phyloP scores from a whole-genome alignment of 2,329 filamentous ascomycete genomes.

The Colletotrichum musae region DNA sequence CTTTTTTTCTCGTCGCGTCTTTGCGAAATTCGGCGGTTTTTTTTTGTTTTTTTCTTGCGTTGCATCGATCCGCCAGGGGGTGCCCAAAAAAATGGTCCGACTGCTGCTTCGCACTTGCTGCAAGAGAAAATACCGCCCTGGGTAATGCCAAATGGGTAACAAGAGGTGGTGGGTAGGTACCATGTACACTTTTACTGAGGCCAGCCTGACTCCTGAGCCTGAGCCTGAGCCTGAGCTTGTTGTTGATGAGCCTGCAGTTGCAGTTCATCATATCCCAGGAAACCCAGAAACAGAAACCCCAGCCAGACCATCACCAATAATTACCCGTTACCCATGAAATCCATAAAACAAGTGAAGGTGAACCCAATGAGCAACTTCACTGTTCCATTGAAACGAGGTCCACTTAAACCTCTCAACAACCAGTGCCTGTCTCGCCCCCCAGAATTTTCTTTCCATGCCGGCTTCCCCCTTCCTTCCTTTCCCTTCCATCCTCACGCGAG shows the following conservation, averaged over 20 bases:
- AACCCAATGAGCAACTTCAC: constrained; percentile 29
- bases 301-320: too few species aligned
- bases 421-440: constrained; percentile 38
- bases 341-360: constrained; percentile 7
- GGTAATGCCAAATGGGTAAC: too few species aligned
- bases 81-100: constrained; percentile 23
- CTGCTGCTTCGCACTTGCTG: constrained; percentile 16
- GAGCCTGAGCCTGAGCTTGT: too few species aligned
- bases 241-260: too few species aligned
- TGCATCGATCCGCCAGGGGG: constrained; percentile 12
- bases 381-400: constrained; percentile 30
- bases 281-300: too few species aligned
- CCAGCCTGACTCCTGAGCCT: too few species aligned
- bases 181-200: too few species aligned
- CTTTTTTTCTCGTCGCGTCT: constrained; percentile 5
- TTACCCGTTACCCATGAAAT: too few species aligned
- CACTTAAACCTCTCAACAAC: constrained; percentile 44
- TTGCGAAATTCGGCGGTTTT: constrained; percentile 33
- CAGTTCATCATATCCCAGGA: too few species aligned
- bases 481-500: constrained; percentile 30
- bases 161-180: not conserved
- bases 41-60: constrained; percentile 20
- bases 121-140: constrained; percentile 21
- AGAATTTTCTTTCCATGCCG: constrained; percentile 29
- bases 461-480: constrained; percentile 33